A percentile compares a stretch with the other conserved stretches of the same genome.
Evolutionary conservation across 495 filamentous ascomycete species (phyloP).

Genomic region (Hypoxylon cercidicola): DNA sequence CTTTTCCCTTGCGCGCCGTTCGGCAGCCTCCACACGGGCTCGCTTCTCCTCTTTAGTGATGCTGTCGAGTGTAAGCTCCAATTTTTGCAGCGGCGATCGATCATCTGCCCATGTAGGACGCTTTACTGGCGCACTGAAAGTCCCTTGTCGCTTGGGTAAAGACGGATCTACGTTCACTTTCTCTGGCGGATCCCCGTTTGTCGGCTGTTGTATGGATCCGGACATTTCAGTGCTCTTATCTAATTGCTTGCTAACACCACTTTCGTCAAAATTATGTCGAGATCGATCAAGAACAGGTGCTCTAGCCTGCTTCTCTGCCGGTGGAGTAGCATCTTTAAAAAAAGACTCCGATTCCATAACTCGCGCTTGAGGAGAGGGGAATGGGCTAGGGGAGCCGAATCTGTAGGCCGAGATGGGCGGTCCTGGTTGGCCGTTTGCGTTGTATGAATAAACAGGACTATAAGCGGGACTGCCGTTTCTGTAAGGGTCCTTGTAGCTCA

Average conservation of each 20-base stretch:
- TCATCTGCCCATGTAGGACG: slow-evolving; percentile 73
- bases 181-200: slow-evolving; percentile 29
- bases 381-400: slow-evolving; percentile 29
- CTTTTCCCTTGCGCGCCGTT: slow-evolving; percentile 67
- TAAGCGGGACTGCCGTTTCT: slow-evolving; percentile 50
- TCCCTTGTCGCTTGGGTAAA: slow-evolving; percentile 39
- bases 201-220: slow-evolving; percentile 33
- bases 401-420: slow-evolving; percentile 38
- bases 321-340: slow-evolving; percentile 47
- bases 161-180: slow-evolving; percentile 27
- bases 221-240: slow-evolving; percentile 32
- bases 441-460: slow-evolving; percentile 46
- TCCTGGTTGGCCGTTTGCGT: slow-evolving; percentile 40
- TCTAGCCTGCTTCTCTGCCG: slow-evolving; percentile 41
- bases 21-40: slow-evolving; percentile 81
- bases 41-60: slow-evolving; percentile 94
- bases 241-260: slow-evolving; percentile 16
- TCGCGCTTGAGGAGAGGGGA: slow-evolving; percentile 27
- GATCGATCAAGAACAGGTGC: slow-evolving; percentile 49
- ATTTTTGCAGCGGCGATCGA: slow-evolving; percentile 88
- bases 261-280: slow-evolving; percentile 42
- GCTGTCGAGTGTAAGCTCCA: slow-evolving; percentile 86
- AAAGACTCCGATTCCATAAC: slow-evolving; percentile 57
- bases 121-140: slow-evolving; percentile 38
- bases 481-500: slow-evolving; percentile 66